Evolutionary conservation across 2,329 filamentous ascomycete species (phyloP), one percentile per base, ranked within the genome.

Genomic region (Aspergillus ruber): DNA sequence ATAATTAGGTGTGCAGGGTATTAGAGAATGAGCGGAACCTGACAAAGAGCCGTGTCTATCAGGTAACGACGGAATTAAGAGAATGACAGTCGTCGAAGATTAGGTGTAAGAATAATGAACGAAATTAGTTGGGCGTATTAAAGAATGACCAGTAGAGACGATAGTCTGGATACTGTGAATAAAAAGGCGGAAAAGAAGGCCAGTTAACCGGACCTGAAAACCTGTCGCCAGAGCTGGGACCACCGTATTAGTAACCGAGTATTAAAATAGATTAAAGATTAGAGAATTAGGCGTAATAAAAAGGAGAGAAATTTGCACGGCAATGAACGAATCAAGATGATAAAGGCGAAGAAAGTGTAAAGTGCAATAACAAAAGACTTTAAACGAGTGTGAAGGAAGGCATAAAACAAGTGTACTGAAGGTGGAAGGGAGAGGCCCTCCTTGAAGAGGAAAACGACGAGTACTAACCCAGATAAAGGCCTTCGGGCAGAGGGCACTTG

Each of bases 101-200:
- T 68, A 69, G 66, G 56, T 60, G 54, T 49, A 46, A 52, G 66
- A 66, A 64, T 72, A 80, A 77, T 65, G 78, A 82, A 68, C 70
- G 78, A 72, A 72, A 74, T 73, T 79, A 79, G 77, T 80, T 79
- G 75, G 76, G 66, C 63, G 55, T 66, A 72, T 69, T 72, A 71
- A 75, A 66, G 65, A 69, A 63, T 64, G 69, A 58, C 60, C 68
- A 68, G 66, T 59, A 61, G 48, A 64, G 67, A 68, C 56, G 56
- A 69, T 67, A 71, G 65, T 65, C 65, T 58, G 52, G 52, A 61
- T 62, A 62, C 62, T 63, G 64, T 56, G 17, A 39, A 39, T 18
- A 20, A 10, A 21, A 29, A 12, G 36, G 7, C 18, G 56, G 51
- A 56, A 44, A 55, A 54, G 52, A 50, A 58, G 56, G 54, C 54